Conservation (phyloP, 192 early-diverging fungal species). For the Podila minutissima region DNA sequence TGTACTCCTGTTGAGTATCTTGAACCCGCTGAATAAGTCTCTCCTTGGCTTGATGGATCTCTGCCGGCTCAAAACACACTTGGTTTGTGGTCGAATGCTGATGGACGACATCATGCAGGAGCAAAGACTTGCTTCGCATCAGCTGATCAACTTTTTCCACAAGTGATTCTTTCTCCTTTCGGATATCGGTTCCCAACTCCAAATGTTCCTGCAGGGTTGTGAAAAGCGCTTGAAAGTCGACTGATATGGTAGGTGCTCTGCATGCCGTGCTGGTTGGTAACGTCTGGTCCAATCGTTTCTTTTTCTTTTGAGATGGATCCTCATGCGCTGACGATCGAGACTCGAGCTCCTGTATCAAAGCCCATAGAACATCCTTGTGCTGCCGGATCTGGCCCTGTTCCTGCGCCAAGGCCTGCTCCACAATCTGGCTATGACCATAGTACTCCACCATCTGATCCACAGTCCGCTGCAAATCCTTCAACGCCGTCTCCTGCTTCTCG, state of each 20-base stretch:
- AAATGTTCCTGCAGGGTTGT: neutral
- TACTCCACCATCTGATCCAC: constrained; percentile 27
- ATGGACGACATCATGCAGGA: constrained; percentile 11
- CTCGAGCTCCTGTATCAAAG: constrained; percentile 15
- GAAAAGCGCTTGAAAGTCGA: neutral
- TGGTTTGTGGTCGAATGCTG: constrained; percentile 28
- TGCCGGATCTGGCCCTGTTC: constrained; percentile 12
- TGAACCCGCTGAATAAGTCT: constrained; percentile 1
- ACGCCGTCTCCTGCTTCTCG: constrained; percentile 9
- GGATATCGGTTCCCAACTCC: neutral
- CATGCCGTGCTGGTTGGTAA: neutral
- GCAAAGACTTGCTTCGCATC: neutral
- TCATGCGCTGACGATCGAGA: neutral
- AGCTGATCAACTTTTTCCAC: constrained; percentile 12
- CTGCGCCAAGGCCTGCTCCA: constrained; percentile 9
- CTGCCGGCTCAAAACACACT: constrained; percentile 16
- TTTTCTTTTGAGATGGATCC: neutral
- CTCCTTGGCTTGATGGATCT: constrained; percentile 6
- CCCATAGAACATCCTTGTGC: constrained; percentile 24
- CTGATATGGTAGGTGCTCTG: neutral
- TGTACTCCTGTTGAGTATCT: constrained; percentile 13
- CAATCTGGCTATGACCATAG: constrained; percentile 10
- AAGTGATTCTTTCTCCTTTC: neutral
- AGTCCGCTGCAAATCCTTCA: constrained; percentile 1
- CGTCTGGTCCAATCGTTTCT: neutral